Evolutionary conservation across 1,284 basidiomycete species (phyloP), one percentile per base, ranked within the genome.

Genomic region (Sporisorium sorghi): DNA sequence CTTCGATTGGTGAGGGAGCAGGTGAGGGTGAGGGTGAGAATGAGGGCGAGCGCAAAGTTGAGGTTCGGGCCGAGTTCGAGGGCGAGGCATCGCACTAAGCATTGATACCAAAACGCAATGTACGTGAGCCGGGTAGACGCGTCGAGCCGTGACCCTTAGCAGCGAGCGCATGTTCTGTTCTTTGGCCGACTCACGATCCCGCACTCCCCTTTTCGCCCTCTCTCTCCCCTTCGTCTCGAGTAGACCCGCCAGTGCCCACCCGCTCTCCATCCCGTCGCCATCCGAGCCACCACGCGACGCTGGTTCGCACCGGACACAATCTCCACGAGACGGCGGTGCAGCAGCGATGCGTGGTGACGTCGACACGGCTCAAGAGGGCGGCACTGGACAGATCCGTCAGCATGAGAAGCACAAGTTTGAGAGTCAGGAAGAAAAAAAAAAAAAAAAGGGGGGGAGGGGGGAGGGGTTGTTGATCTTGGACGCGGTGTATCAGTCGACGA

Each of bases 401-500:
- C 4, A 26, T n/a, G n/a, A n/a, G n/a, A n/a, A n/a, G n/a, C n/a
- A n/a, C n/a, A n/a, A n/a, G n/a, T n/a, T 26, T 8, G 21, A 19
- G 40, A 35, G 32, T n/a, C n/a, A n/a, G n/a, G n/a, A n/a, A n/a
- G n/a, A n/a, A n/a, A n/a, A n/a, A n/a, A n/a, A n/a, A n/a, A n/a
- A 33, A 23, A 14, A 17, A 24, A 4, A 28, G 35, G 23, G 39
- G 9, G 23, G 42, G 30, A 42, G 7, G 39, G 37, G 32, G 30
- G 46, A 19, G 24, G 14, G 21, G 28, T 30, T 32, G n/a, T 51
- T 39, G 43, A 56, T 62, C 60, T 70, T 59, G 67, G 67, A 70
- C 67, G 9, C 67, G 60, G 67, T 64, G 67, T 70, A 70, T 70
- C 67, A 70, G 60, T 70, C 67, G 60, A 63, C 67, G 39, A 59